Conservation (phyloP, 768 basidiomycete genomes). For the Termitomyces sp. region DNA sequence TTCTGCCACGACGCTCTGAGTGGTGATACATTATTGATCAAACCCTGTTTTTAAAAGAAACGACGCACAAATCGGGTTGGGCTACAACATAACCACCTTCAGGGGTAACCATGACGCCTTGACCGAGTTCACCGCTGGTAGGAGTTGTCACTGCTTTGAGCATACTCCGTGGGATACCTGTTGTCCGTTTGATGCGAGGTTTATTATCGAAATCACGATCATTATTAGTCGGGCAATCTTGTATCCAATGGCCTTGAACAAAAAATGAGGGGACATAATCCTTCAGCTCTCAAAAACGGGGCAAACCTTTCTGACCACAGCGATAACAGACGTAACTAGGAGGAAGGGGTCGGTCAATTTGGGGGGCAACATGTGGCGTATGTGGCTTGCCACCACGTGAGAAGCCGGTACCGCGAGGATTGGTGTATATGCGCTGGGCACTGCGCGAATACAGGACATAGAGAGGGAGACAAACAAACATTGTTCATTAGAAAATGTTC, state of each 20-base stretch:
- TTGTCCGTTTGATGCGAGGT: constrained; percentile 95
- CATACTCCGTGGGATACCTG: constrained; percentile 97
- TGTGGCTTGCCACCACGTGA: constrained; percentile 60
- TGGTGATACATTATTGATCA: background rate
- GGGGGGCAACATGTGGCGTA: constrained; percentile 41
- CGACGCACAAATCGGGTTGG: constrained; percentile 88
- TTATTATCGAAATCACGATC: constrained; percentile 93
- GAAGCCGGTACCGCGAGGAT: constrained; percentile 63
- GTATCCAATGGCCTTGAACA: constrained; percentile 93
- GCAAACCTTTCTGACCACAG: constrained; percentile 93
- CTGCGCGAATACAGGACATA: constrained; percentile 39
- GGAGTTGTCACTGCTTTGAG: constrained; percentile 94
- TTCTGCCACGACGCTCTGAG: constrained; percentile 92
- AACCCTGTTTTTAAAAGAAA: background rate
- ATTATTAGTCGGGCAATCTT: constrained; percentile 97
- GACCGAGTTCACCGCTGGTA: constrained; percentile 59
- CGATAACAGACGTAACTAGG: constrained; percentile 98
- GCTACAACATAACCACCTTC: constrained; percentile 98
- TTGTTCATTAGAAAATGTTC: constrained; percentile 69
- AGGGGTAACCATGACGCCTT: constrained; percentile 97
- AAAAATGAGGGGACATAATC: constrained; percentile 10
- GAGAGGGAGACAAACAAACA: constrained; percentile 36
- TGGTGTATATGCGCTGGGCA: constrained; percentile 66
- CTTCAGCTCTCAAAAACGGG: background rate
- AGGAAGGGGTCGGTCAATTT: constrained; percentile 78